Evolutionary conservation across 345 rosid genomes (phyloP).

Genomic region (Corchorus capsularis): DNA sequence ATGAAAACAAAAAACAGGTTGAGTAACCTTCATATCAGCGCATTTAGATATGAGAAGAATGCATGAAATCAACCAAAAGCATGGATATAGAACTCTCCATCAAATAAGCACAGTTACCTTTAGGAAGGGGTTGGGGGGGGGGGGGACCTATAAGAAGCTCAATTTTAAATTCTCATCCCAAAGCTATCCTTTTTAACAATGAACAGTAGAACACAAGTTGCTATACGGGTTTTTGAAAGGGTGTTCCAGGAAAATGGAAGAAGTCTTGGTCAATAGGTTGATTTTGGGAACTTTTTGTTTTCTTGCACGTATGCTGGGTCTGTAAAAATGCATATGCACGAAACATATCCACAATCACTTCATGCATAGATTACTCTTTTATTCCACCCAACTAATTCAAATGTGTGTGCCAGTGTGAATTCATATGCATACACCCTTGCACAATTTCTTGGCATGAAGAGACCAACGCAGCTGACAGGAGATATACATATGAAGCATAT

Average conservation of each 20-base stretch:
- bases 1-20: background rate
- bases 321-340: background rate
- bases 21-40: background rate
- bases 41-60: constrained; percentile 8
- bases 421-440: background rate
- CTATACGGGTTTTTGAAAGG: background rate
- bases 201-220: background rate
- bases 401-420: background rate
- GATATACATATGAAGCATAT: background rate
- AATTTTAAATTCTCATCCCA: background rate
- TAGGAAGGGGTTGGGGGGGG: background rate
- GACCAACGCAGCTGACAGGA: background rate
- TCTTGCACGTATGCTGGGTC: too few species aligned
- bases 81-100: background rate
- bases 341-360: background rate
- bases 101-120: background rate
- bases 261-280: background rate
- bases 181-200: background rate
- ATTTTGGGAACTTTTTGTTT: constrained; percentile 1
- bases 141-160: too few species aligned
- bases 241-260: background rate
- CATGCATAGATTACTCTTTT: too few species aligned
- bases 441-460: background rate
- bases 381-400: too few species aligned
- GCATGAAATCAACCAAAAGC: background rate